Base-by-base conservation (phyloP, 192 early-diverging fungal genomes). In the Funneliformis mosseae region DNA sequence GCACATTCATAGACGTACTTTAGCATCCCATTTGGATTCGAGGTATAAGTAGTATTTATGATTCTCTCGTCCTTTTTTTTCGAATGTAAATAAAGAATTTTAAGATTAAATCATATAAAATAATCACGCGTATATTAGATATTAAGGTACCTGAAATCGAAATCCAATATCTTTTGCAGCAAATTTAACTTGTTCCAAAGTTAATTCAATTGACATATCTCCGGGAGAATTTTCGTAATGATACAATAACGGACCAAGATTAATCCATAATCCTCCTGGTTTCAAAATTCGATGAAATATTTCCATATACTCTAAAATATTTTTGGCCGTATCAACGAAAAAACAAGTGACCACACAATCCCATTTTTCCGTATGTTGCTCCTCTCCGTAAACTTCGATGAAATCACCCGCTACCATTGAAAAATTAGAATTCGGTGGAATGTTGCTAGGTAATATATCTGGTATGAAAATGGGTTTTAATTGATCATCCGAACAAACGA, bases 401-500 rank as follows among this genome's bases (percentile, higher is more conserved):
- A 99, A 99, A 84, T 99, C 98, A 63, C 98, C 98, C 6, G 97
- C 97, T 9, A 94, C 93, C 97, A 99, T 98, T 9, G 95, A 96
- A 82, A 98, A 98, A 69, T 95, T 92, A 1, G 93, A 92, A 12
- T 85, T 87, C 5, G 66, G 63, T 3, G 94, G 93, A 28, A 97
- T 85, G 25, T 85, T 84, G 45, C 86, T 87, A 25, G 94, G 93
- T 59, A 95, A 84, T 6, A 95, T 90, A 83, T 99, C 98, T 14
- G 98, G 98, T 27, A 99, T 91, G 25, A 33, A 48, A 2, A 97
- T 89, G 23, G 92, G 76, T 14, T 87, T 83, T 70, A 96, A 70
- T 79, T 96, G 94, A 76, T 93, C 85, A 1, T 88, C 82, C 10
- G 84, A 74, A 1, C 83, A 81, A 4, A 83, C 83, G 61, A 91